Conservation (phyloP, 768 basidiomycete genomes). For the Udeniomyces megalosporus region DNA sequence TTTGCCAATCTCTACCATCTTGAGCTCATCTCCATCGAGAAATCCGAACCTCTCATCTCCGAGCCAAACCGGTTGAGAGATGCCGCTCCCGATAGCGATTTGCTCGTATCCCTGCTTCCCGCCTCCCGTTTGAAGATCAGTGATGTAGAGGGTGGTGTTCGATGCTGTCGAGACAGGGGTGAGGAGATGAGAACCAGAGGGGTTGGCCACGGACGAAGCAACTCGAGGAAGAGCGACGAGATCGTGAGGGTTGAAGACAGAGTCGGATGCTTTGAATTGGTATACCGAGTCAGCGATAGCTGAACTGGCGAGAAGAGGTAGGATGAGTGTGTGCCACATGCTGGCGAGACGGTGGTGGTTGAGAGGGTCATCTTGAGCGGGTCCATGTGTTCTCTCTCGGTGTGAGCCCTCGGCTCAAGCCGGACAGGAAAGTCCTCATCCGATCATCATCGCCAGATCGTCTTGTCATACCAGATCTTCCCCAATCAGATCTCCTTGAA, state of each 20-base stretch:
- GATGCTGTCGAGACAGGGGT: background rate
- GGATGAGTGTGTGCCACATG: too few species aligned
- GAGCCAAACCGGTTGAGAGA: constrained; percentile 19
- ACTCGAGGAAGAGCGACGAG: constrained; percentile 3
- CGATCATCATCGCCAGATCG: too few species aligned
- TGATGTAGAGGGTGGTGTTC: constrained; percentile 3
- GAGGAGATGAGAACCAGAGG: background rate
- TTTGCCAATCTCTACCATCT: constrained; percentile 16
- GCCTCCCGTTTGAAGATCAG: background rate
- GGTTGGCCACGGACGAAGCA: background rate
- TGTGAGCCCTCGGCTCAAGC: too few species aligned
- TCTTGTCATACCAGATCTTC: too few species aligned
- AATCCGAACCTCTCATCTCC: constrained; percentile 18
- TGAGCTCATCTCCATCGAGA: constrained; percentile 17
- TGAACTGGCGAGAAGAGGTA: too few species aligned
- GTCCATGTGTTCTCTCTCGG: too few species aligned
- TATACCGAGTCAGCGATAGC: too few species aligned
- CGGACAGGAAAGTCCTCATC: too few species aligned
- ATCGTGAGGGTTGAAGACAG: background rate
- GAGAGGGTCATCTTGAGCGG: too few species aligned
- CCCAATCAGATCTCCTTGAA: too few species aligned
- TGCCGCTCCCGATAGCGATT: background rate
- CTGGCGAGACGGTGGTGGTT: too few species aligned
- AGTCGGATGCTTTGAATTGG: background rate
- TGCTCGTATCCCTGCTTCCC: background rate